phyloP scores from a whole-genome alignment of 192 early-diverging fungal species.

The Geranomyces variabilis region DNA sequence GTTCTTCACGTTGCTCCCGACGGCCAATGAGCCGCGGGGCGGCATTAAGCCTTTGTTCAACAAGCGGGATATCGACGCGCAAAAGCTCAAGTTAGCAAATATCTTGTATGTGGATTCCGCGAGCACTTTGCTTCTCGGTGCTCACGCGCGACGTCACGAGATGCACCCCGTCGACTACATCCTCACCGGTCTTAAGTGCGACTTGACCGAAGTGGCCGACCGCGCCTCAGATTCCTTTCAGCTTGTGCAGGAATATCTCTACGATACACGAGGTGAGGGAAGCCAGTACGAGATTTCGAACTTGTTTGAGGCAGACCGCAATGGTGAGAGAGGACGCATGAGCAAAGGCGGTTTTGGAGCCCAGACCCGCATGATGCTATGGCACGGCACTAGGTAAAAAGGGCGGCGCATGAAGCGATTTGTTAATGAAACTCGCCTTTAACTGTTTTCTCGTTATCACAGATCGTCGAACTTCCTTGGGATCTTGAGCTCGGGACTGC shows the following conservation, averaged over 20 bases:
- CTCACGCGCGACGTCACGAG: slow-evolving; percentile 18
- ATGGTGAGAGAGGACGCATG: slow-evolving; percentile 55
- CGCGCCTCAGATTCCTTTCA: slow-evolving; percentile 47
- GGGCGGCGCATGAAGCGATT: too few relatives aligned
- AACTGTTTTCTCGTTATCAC: too few relatives aligned
- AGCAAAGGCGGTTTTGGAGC: slow-evolving; percentile 21
- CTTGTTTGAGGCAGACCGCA: slow-evolving; percentile 25
- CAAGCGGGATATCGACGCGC: slow-evolving; percentile 12
- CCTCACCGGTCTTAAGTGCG: slow-evolving; percentile 9
- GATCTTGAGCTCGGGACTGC: slow-evolving; percentile 67
- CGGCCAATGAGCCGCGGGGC: slow-evolving; percentile 1
- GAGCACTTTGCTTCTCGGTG: slow-evolving; percentile 33
- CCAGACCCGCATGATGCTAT: slow-evolving; percentile 46
- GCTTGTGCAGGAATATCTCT: slow-evolving; percentile 56
- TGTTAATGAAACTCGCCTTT: too few relatives aligned
- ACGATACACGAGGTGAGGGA: slow-evolving; percentile 38
- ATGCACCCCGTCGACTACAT: slow-evolving; percentile 43
- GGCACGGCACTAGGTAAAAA: slow-evolving; percentile 45
- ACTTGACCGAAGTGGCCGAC: slow-evolving; percentile 18
- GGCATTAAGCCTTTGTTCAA: slow-evolving; percentile 26
- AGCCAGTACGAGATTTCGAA: slow-evolving; percentile 40
- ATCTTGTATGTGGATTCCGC: slow-evolving; percentile 37
- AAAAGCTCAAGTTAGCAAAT: slow-evolving; percentile 22
- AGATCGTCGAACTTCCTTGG: slow-evolving; percentile 74
- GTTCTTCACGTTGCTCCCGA: slow-evolving; percentile 38